Conservation (phyloP, 495 filamentous ascomycete species). For the Pyronema omphalodes region DNA sequence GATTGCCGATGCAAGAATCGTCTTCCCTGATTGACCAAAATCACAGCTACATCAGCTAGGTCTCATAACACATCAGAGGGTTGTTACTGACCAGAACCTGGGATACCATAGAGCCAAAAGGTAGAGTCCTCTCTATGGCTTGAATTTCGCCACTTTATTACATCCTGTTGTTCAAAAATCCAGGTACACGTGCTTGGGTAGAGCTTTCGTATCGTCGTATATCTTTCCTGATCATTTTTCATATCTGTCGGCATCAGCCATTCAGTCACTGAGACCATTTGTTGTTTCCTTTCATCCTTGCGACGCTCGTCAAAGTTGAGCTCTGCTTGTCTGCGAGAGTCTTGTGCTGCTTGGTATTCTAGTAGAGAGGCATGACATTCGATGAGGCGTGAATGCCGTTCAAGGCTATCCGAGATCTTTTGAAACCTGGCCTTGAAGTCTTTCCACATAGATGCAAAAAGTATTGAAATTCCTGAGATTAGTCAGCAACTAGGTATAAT, state of each 20-base stretch:
- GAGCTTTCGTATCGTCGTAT: slow-evolving; percentile 15
- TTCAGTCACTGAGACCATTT: slow-evolving; percentile 14
- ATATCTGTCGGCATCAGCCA: slow-evolving; percentile 25
- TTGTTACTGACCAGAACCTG: slow-evolving; percentile 29
- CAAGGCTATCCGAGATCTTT: slow-evolving; percentile 25
- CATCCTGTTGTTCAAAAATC: slow-evolving; percentile 22
- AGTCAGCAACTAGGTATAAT: not conserved
- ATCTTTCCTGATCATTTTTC: slow-evolving; percentile 23
- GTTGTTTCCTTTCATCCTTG: slow-evolving; percentile 10
- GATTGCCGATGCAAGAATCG: slow-evolving; percentile 27
- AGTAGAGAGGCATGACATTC: slow-evolving; percentile 22
- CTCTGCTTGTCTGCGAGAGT: slow-evolving; percentile 2
- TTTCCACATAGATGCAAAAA: slow-evolving; percentile 24
- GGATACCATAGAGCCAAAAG: slow-evolving; percentile 30
- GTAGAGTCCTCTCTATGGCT: not conserved
- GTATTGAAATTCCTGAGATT: slow-evolving; percentile 18
- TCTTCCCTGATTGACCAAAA: slow-evolving; percentile 26
- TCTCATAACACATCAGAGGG: not conserved
- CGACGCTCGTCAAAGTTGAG: slow-evolving; percentile 4
- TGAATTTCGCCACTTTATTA: slow-evolving; percentile 24
- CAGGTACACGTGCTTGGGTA: slow-evolving; percentile 24
- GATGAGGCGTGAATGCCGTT: slow-evolving; percentile 26
- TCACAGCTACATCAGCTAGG: not conserved
- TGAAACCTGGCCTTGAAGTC: slow-evolving; percentile 26
- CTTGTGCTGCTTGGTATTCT: slow-evolving; percentile 19